A percentile compares a stretch with the other conserved stretches of the same genome.
Evolutionary conservation across 371 early-diverging fungal genomes (phyloP).

Genomic region (Blakeslea trispora): DNA sequence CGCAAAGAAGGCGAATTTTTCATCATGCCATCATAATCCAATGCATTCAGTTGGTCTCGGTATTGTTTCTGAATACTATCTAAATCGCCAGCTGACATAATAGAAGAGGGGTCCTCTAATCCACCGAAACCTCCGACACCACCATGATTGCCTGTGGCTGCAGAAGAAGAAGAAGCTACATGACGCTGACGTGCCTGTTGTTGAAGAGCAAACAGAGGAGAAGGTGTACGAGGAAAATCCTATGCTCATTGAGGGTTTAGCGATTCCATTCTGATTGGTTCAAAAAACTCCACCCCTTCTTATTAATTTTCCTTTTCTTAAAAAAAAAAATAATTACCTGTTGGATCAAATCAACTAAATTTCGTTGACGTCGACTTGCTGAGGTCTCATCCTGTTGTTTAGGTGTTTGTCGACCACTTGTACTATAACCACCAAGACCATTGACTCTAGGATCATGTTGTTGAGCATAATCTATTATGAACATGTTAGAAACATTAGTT

Average conservation of each 20-base stretch:
- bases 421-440: not conserved
- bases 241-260: slow-evolving; percentile 12
- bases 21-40: slow-evolving; percentile 30
- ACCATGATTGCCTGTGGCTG: slow-evolving; percentile 23
- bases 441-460: slow-evolving; percentile 4
- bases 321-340: slow-evolving; percentile 27
- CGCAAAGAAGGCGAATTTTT: slow-evolving; percentile 34
- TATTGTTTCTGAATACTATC: slow-evolving; percentile 38
- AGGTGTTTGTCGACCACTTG: slow-evolving; percentile 6
- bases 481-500: not conserved
- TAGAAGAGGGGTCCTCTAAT: slow-evolving; percentile 3
- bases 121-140: slow-evolving; percentile 8
- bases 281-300: not conserved
- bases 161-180: slow-evolving; percentile 33
- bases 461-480: slow-evolving; percentile 9
- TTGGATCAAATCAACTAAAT: slow-evolving; percentile 41
- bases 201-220: slow-evolving; percentile 73
- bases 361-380: slow-evolving; percentile 29
- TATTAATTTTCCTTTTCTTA: not conserved
- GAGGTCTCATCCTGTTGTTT: slow-evolving; percentile 21
- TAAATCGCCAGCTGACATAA: slow-evolving; percentile 25
- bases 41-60: slow-evolving; percentile 29
- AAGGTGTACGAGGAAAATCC: slow-evolving; percentile 88
- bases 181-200: slow-evolving; percentile 54
- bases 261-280: not conserved